Conservation (phyloP, 257 asterid genomes). For the Przewalskia tangutica region DNA sequence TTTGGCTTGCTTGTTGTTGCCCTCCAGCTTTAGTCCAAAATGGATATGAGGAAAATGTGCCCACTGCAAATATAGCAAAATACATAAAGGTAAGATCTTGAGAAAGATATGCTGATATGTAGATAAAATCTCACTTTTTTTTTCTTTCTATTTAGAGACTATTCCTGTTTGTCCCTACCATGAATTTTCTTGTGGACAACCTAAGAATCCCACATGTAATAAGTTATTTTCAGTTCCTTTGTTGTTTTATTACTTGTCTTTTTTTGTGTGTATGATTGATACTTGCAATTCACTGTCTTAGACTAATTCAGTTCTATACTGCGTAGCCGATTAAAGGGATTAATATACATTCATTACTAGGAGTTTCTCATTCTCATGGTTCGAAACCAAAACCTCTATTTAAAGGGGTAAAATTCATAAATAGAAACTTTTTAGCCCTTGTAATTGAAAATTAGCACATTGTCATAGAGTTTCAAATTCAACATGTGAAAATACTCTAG, state of each 20-base stretch:
- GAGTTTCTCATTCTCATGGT: too few species aligned
- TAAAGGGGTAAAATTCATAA: too few species aligned
- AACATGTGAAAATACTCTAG: too few species aligned
- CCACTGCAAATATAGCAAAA: constrained; percentile 47
- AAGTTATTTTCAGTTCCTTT: background rate
- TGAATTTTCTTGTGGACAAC: background rate
- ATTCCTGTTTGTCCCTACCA: background rate
- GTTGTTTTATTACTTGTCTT: background rate
- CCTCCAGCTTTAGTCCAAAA: constrained; percentile 68
- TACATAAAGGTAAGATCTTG: background rate
- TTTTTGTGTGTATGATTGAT: too few species aligned
- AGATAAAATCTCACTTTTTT: background rate
- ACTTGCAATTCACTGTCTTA: too few species aligned
- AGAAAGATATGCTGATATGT: background rate
- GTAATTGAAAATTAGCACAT: too few species aligned
- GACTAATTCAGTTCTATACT: too few species aligned
- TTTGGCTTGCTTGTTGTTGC: constrained; percentile 51
- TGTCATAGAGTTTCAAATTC: too few species aligned
- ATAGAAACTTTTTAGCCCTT: too few species aligned
- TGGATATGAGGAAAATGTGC: constrained; percentile 96
- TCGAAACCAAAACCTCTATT: too few species aligned
- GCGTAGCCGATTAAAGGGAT: too few species aligned
- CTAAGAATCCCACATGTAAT: background rate
- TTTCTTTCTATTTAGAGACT: background rate
- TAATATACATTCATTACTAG: too few species aligned